phyloP scores from a whole-genome alignment of 441 rosid genomes.

The Bocquillonia castaneifolia region DNA sequence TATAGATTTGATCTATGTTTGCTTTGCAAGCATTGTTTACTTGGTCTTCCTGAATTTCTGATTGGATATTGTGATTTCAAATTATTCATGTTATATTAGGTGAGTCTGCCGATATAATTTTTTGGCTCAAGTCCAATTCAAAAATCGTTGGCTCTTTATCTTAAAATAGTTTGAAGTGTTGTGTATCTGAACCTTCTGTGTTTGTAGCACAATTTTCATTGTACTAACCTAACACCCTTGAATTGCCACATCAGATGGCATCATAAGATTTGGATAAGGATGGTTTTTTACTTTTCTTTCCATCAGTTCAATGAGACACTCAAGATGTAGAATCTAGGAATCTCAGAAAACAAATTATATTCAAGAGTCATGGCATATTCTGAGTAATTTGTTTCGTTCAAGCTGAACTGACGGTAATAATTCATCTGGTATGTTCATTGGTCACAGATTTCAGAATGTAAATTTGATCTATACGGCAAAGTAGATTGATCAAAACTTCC shows the following conservation, averaged over 20 bases:
- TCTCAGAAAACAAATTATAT: background rate
- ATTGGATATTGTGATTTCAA: background rate
- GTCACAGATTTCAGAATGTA: background rate
- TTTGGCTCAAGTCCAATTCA: background rate
- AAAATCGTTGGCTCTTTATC: background rate
- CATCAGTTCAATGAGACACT: background rate
- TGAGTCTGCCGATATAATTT: background rate
- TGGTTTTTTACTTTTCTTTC: background rate
- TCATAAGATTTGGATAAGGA: background rate
- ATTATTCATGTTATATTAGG: background rate
- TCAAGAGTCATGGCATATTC: background rate
- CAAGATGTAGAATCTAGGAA: background rate
- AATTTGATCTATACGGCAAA: background rate
- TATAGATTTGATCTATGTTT: background rate
- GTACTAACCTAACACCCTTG: background rate
- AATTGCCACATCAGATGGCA: background rate
- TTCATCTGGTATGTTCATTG: background rate
- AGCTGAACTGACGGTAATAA: background rate
- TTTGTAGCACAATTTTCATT: background rate
- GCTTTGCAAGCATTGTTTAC: slow-evolving; percentile 3
- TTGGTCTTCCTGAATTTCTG: background rate
- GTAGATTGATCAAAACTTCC: background rate
- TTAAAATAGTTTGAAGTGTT: background rate
- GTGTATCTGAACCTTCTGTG: background rate
- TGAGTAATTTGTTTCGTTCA: background rate